These are phyloP conservation scores for Creolimax fragrantissima DNA, from an alignment of 78 protist genomes.

Conservation along the genomic window DNA sequence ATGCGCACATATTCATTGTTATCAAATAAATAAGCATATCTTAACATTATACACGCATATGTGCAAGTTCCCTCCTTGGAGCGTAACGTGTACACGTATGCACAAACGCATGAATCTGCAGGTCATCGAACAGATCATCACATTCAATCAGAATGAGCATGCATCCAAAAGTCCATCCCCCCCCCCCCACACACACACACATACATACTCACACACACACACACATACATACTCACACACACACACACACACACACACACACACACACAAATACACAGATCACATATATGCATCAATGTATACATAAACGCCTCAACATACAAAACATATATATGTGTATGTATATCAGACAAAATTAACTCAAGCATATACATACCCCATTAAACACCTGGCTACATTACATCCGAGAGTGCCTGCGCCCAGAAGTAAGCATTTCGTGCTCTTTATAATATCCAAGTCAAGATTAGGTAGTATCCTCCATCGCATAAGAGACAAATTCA, in stretches of 20 bases:
- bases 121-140: too few species aligned
- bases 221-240: neutral
- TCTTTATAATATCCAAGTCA: constrained; percentile 62
- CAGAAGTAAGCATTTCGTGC: constrained; percentile 68
- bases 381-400: constrained; percentile 82
- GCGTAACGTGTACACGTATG: too few species aligned
- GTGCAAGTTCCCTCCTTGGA: too few species aligned
- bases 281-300: neutral
- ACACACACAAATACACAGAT: neutral
- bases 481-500: constrained; percentile 92
- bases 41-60: too few species aligned
- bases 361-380: constrained; percentile 27
- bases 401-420: constrained; percentile 99
- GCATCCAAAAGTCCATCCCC: too few species aligned
- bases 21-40: too few species aligned
- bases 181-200: too few species aligned
- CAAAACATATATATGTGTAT: neutral
- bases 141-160: too few species aligned
- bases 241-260: neutral
- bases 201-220: too few species aligned
- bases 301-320: too few species aligned
- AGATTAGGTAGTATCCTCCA: constrained; percentile 91
- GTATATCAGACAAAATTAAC: neutral
- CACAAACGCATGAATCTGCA: too few species aligned
- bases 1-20: too few species aligned